Evolutionary conservation across 257 asterid species (phyloP), one percentile per base, ranked within the genome.

Genomic region (Plantago elongata): DNA sequence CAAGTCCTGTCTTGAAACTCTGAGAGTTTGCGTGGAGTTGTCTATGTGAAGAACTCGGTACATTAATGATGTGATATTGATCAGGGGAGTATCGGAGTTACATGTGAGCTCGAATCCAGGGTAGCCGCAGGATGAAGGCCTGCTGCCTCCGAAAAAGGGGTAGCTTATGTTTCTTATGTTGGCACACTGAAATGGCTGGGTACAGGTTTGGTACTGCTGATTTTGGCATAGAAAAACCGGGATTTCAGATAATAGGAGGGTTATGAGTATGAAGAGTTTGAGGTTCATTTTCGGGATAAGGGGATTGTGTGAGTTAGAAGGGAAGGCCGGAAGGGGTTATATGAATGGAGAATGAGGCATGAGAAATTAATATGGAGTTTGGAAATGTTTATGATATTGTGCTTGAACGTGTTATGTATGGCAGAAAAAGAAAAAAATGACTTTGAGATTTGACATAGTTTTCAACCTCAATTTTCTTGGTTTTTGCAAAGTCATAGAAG

Each of bases 31-130:
- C 7, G 18, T 9, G 37, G 9, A 11, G 14, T 11, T 16, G 18
- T 18, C 17, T 51, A 60, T 17, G 1, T 60, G 52, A 9, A 74
- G 61, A 43, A 81, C 72, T n/a, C 74, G 64, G 67, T 77, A 72
- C 11, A 51, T 2, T 13, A 57, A 37, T 59, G 76, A 72, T 12
- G 58, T 46, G 70, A 63, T 72, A 5, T 66, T 67, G 15, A 75
- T 51, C 60, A 68, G 72, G 16, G 83, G 60, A 48, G 47, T 14
- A 22, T 63, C 54, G 54, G 34, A 13, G 1, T 10, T 64, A 72
- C 85, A 80, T 3, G 57, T 63, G 29, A 78, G 70, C 7, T 40
- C 44, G 66, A 75, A 77, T 13, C 64, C 79, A 9, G 83, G 83
- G 18, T 60, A 71, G 7, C 84, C 82, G 48, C 82, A 78, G 69